phyloP scores from a whole-genome alignment of 108 stramenopile genomes.

The Schizochytrium sp. region DNA sequence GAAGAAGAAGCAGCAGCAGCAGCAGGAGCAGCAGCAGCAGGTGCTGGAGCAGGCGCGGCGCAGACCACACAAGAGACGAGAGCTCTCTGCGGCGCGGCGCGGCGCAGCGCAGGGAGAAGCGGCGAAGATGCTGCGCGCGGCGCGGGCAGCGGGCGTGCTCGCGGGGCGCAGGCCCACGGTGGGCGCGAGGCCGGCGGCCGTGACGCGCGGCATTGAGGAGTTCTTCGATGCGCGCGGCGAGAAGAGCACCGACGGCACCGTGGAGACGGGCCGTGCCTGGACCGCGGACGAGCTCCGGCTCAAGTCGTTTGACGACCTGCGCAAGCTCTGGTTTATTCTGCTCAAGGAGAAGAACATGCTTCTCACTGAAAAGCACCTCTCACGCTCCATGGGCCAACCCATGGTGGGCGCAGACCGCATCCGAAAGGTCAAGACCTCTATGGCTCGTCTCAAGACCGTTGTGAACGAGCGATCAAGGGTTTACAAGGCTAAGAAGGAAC shows the following conservation, averaged over 20 bases:
- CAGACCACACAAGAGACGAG: background rate
- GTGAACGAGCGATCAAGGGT: background rate
- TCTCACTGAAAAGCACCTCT: conserved; percentile 21
- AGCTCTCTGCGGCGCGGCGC: background rate
- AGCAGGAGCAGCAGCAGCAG: too few relatives aligned
- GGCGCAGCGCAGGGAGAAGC: too few relatives aligned
- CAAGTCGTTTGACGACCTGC: conserved; percentile 50
- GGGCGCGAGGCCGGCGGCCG: background rate
- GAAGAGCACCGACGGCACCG: background rate
- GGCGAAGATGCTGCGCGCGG: background rate
- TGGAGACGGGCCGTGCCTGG: conserved; percentile 39
- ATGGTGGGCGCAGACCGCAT: background rate
- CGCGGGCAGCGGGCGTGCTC: background rate
- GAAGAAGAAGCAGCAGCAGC: too few relatives aligned
- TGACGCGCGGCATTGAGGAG: background rate
- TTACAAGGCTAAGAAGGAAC: background rate
- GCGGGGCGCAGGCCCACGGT: background rate
- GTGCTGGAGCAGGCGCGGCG: too few relatives aligned
- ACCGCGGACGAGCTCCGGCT: conserved; percentile 38
- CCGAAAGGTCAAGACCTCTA: background rate
- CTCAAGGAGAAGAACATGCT: conserved; percentile 53
- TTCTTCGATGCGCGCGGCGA: background rate
- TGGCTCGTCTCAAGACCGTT: conserved; percentile 24
- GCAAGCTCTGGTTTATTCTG: conserved; percentile 51
- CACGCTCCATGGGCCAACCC: background rate